Base-by-base conservation (phyloP, 768 basidiomycete species). In the Trametes villosa region DNA sequence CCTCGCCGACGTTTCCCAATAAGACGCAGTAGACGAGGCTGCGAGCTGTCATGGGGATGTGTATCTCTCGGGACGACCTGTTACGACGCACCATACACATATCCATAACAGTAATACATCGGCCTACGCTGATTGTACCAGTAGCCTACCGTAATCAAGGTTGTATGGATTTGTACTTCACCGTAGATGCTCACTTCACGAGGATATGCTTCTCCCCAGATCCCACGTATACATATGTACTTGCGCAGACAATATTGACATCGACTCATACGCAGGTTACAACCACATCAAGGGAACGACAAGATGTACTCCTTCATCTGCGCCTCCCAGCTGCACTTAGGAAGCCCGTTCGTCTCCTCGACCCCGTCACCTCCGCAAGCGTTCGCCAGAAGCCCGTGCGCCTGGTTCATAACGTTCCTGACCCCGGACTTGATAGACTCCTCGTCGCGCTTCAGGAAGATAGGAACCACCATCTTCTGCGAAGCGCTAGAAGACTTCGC, bases 221-320 rank as follows among this genome's bases (percentile, higher is more conserved):
- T n/a, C n/a, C n/a, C n/a, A n/a, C n/a, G n/a, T n/a, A n/a, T n/a
- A n/a, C n/a, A n/a, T n/a, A n/a, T n/a, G n/a, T n/a, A n/a, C n/a
- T n/a, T n/a, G n/a, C n/a, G n/a, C n/a, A n/a, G n/a, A n/a, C n/a
- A n/a, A n/a, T n/a, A n/a, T n/a, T n/a, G n/a, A n/a, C n/a, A n/a
- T n/a, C n/a, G n/a, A n/a, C n/a, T n/a, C 13, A 12, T n/a, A 12
- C 15, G 27, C 13, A 15, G 6, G 20, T 9, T 36, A 38, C 44
- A 26, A 45, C 22, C 22, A 27, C 24, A 30, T 81, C 72, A 91
- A 31, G 89, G 89, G 70, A 82, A 91, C 24, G 74, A 74, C 60
- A 89, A 71, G 59, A 91, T 89, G 67, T 78, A 87, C 45, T 68
- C 67, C 72, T 85, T 87, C 83, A 90, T 87, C 46, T 63, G 60